Evolutionary conservation across 805 yeast genomes (phyloP).

Genomic region (Suhomyces xylopsoci): DNA sequence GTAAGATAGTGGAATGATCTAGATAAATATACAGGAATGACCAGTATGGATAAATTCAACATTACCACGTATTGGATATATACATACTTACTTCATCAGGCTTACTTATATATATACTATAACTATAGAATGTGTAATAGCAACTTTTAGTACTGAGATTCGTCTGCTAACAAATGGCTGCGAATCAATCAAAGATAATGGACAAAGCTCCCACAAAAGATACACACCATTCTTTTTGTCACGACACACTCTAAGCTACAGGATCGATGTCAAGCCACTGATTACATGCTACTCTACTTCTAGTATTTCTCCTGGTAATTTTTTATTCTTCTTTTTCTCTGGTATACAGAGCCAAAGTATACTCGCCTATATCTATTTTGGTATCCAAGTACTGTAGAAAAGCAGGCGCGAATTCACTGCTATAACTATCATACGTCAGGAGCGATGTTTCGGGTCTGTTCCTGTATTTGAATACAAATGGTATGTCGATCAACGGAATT

Average conservation of each 20-base stretch:
- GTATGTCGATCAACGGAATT: conserved; percentile 24
- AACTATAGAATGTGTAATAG: too few species aligned
- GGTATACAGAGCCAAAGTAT: conserved; percentile 1
- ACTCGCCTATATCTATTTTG: conserved; percentile 9
- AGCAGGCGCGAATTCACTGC: conserved; percentile 6
- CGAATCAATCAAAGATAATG: background rate
- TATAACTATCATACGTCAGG: conserved; percentile 4
- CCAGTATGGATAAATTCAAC: too few species aligned
- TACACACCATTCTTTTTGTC: background rate
- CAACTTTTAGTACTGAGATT: too few species aligned
- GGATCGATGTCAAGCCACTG: too few species aligned
- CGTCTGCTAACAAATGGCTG: background rate
- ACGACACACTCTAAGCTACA: too few species aligned
- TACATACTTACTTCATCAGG: too few species aligned
- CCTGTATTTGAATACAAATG: conserved; percentile 1
- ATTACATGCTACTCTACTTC: background rate
- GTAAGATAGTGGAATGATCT: background rate
- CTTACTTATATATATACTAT: too few species aligned
- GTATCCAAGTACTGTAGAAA: conserved; percentile 6
- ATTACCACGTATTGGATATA: background rate
- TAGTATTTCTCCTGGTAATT: background rate
- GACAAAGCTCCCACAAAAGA: background rate
- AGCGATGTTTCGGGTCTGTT: background rate
- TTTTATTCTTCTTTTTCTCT: background rate
- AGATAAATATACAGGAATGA: background rate